Percentiles rank a stretch among this genome's conserved stretches.
phyloP scores from a whole-genome alignment of 768 basidiomycete genomes.

The Lyophyllum atratum region DNA sequence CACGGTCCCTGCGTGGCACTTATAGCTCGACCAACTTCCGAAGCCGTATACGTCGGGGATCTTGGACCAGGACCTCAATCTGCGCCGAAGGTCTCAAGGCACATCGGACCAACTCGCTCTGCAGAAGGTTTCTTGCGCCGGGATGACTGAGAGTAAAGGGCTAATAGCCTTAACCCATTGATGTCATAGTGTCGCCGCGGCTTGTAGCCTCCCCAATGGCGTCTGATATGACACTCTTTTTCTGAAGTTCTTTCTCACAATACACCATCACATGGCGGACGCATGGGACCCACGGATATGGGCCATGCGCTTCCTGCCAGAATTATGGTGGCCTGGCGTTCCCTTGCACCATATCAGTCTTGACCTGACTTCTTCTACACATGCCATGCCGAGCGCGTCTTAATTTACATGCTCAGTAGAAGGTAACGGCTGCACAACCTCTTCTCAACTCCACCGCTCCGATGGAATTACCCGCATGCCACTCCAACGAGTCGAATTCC shows the following conservation, averaged over 20 bases:
- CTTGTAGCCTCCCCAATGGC: background rate
- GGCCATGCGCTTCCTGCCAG: background rate
- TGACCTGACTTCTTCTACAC: background rate
- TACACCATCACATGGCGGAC: background rate
- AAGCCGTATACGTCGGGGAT: too few species aligned
- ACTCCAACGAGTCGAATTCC: background rate
- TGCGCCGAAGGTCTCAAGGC: too few species aligned
- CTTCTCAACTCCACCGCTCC: background rate
- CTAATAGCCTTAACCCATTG: too few species aligned
- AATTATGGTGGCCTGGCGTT: background rate
- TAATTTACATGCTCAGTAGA: background rate
- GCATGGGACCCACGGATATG: background rate
- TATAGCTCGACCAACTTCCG: too few species aligned
- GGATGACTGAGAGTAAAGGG: too few species aligned
- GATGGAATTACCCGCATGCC: background rate
- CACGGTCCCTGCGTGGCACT: too few species aligned
- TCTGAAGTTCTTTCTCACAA: background rate
- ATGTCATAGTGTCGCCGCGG: background rate
- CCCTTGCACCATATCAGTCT: background rate
- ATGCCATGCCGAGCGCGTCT: background rate
- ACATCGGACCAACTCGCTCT: too few species aligned
- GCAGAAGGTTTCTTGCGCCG: too few species aligned
- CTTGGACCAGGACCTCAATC: too few species aligned
- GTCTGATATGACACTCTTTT: background rate
- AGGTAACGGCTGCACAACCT: background rate